phyloP scores from a whole-genome alignment of 257 asterid genomes.

The Nicotiana sylvestris region DNA sequence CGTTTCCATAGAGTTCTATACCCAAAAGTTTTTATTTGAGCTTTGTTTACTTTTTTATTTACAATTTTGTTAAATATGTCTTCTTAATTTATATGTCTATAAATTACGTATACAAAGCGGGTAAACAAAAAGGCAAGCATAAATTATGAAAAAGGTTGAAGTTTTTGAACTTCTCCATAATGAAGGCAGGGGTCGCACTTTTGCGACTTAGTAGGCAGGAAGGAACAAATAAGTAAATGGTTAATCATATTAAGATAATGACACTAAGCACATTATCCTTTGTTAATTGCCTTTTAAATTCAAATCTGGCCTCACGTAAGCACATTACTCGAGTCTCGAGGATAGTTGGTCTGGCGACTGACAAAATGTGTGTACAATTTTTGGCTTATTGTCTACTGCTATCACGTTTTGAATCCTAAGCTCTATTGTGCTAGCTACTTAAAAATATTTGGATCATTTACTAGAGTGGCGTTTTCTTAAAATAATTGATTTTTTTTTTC shows the following conservation, averaged over 20 bases:
- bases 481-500: too few relatives aligned
- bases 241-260: background rate
- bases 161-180: background rate
- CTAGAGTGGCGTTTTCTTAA: too few relatives aligned
- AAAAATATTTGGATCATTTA: too few relatives aligned
- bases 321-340: background rate
- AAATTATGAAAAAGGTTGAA: background rate
- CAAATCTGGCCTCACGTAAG: background rate
- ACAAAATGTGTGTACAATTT: background rate
- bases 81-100: too few relatives aligned
- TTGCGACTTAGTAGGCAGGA: background rate
- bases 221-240: background rate
- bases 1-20: too few relatives aligned
- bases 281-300: background rate
- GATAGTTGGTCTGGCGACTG: background rate
- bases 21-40: too few relatives aligned
- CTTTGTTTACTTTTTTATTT: too few relatives aligned
- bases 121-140: too few relatives aligned
- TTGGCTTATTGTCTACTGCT: background rate
- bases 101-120: too few relatives aligned
- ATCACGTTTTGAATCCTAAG: background rate
- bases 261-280: background rate
- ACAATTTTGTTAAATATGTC: too few relatives aligned
- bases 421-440: too few relatives aligned
- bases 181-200: background rate